Percentiles rank a stretch among this genome's conserved stretches.
Conservation (phyloP, 2,329 filamentous ascomycete genomes). For the Phaeosphaeria sp. region DNA sequence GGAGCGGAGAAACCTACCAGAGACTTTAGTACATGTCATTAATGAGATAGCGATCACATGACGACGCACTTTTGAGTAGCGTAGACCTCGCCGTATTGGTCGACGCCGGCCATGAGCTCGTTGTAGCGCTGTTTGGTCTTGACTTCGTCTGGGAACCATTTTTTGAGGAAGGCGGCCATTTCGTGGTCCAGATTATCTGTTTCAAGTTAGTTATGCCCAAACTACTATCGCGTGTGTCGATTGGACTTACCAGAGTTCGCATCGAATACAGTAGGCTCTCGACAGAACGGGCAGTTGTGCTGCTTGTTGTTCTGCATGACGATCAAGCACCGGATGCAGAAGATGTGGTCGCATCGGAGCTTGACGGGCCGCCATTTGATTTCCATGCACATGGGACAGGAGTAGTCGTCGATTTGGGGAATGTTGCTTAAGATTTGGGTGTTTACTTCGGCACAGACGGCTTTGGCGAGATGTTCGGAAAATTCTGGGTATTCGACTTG, state of each 20-base stretch:
- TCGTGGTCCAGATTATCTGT: conserved; percentile 73
- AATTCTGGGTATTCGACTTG: conserved; percentile 64
- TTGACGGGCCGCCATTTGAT: conserved; percentile 85
- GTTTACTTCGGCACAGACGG: conserved; percentile 77
- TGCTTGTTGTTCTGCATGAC: conserved; percentile 76
- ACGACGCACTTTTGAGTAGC: conserved; percentile 62
- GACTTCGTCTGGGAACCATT: conserved; percentile 80
- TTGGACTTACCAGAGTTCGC: conserved; percentile 67
- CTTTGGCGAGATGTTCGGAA: conserved; percentile 73
- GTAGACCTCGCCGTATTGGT: conserved; percentile 73
- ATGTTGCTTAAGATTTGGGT: conserved; percentile 75
- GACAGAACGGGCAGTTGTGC: conserved; percentile 76
- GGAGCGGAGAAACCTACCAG: background rate
- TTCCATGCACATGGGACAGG: conserved; percentile 79
- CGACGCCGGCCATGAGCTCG: conserved; percentile 75
- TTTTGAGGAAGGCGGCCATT: conserved; percentile 72
- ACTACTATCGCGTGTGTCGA: background rate
- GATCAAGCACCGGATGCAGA: conserved; percentile 84
- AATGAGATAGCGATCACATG: conserved; percentile 58
- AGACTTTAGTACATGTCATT: background rate
- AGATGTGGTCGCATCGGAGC: conserved; percentile 76
- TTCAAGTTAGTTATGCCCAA: background rate
- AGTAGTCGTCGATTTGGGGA: conserved; percentile 83
- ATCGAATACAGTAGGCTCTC: conserved; percentile 72
- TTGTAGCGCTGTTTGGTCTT: conserved; percentile 68